Evolutionary conservation across 345 rosid genomes (phyloP).

Genomic region (Populus davidiana): DNA sequence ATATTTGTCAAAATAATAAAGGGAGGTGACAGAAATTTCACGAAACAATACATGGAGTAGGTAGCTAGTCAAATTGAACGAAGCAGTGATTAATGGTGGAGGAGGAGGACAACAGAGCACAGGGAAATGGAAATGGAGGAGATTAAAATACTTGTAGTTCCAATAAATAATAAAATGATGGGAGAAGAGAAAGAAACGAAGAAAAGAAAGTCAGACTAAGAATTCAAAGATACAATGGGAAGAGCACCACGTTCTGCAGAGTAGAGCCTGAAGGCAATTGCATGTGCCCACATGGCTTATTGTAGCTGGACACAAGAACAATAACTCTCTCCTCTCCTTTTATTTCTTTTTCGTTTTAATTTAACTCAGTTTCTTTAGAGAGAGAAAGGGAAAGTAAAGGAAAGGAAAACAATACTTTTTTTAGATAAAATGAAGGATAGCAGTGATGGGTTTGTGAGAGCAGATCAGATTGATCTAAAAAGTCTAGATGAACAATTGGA

Average conservation of each 20-base stretch:
- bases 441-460: slow-evolving; percentile 80
- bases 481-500: slow-evolving; percentile 93
- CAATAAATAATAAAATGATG: not conserved
- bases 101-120: not conserved
- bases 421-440: slow-evolving; percentile 51
- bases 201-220: not conserved
- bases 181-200: not conserved
- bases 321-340: not conserved
- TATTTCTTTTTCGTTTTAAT: not conserved
- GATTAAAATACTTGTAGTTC: not conserved
- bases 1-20: not conserved
- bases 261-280: slow-evolving; percentile 14
- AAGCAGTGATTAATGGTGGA: not conserved
- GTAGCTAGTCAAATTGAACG: not conserved
- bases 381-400: not conserved
- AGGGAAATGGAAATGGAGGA: not conserved
- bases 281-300: slow-evolving; percentile 27
- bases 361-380: not conserved
- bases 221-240: not conserved
- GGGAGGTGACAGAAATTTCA: not conserved
- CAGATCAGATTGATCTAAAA: slow-evolving; percentile 97
- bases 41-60: not conserved
- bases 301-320: slow-evolving; percentile 6
- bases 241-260: slow-evolving; percentile 11
- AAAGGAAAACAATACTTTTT: not conserved